A percentile compares a stretch with the other conserved stretches of the same genome.
phyloP scores from a whole-genome alignment of 495 filamentous ascomycete species.

The Aspergillus avenaceus region DNA sequence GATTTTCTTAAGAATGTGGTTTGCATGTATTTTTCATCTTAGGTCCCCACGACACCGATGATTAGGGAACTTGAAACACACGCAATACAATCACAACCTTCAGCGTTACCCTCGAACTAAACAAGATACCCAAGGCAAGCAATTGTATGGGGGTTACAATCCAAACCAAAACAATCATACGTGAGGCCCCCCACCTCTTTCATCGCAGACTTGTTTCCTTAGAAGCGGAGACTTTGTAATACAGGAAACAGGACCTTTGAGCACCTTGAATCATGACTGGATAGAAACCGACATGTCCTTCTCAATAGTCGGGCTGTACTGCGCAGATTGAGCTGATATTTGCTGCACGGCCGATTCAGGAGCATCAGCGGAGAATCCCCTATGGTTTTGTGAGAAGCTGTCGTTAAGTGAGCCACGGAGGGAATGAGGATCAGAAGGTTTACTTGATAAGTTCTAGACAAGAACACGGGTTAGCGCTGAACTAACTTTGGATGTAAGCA shows the following conservation, averaged over 20 bases:
- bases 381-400: constrained; percentile 24
- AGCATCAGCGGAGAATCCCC: constrained; percentile 73
- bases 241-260: no score
- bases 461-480: constrained; percentile 9
- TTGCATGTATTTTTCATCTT: no score
- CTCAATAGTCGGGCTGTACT: constrained; percentile 68
- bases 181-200: no score
- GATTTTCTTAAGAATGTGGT: no score
- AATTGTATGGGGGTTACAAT: no score
- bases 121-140: no score
- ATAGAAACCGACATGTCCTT: constrained; percentile 62
- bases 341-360: constrained; percentile 63
- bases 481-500: neutral
- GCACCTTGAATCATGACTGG: constrained; percentile 12
- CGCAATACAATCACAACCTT: no score
- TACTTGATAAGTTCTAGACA: constrained; percentile 50
- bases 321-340: constrained; percentile 59
- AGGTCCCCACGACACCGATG: no score
- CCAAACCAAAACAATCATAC: no score
- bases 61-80: no score
- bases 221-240: neutral
- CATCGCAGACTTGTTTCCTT: no score
- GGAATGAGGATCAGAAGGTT: neutral
- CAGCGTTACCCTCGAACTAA: no score
- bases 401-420: neutral